phyloP scores from a whole-genome alignment of 768 basidiomycete species.

The Hypholoma fasciculare region DNA sequence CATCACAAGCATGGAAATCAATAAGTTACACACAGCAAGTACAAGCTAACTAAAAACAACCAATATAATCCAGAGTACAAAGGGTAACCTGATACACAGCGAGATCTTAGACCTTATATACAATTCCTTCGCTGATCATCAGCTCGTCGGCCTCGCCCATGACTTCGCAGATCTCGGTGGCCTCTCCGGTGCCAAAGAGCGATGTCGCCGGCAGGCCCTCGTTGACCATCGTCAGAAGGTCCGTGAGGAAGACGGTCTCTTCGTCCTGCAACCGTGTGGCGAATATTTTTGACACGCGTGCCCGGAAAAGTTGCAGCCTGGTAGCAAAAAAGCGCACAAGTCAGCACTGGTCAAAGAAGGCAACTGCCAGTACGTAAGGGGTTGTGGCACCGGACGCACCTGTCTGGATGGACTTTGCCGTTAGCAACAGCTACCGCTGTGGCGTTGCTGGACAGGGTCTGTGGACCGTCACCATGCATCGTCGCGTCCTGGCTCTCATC shows the following conservation, averaged over 20 bases:
- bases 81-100: not conserved
- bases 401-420: conserved; percentile 50
- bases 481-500: conserved; percentile 66
- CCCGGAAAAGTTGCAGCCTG: conserved; percentile 81
- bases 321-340: conserved; percentile 7
- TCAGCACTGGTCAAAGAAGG: conserved; percentile 1
- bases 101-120: conserved; percentile 73
- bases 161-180: conserved; percentile 61
- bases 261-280: conserved; percentile 67
- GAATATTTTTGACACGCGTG: conserved; percentile 72
- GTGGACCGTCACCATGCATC: conserved; percentile 46
- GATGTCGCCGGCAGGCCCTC: conserved; percentile 64
- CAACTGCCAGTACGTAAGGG: conserved; percentile 1
- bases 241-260: conserved; percentile 71
- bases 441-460: conserved; percentile 11
- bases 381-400: conserved; percentile 43
- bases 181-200: conserved; percentile 83
- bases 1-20: not conserved
- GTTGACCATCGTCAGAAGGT: conserved; percentile 76
- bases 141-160: conserved; percentile 85
- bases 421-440: conserved; percentile 35
- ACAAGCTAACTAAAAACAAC: conserved; percentile 8
- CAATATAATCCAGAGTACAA: conserved; percentile 8
- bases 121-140: conserved; percentile 84
- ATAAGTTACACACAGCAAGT: conserved; percentile 4